Evolutionary conservation across 2,329 filamentous ascomycete species (phyloP).

Genomic region (Diaporthe ampelina): DNA sequence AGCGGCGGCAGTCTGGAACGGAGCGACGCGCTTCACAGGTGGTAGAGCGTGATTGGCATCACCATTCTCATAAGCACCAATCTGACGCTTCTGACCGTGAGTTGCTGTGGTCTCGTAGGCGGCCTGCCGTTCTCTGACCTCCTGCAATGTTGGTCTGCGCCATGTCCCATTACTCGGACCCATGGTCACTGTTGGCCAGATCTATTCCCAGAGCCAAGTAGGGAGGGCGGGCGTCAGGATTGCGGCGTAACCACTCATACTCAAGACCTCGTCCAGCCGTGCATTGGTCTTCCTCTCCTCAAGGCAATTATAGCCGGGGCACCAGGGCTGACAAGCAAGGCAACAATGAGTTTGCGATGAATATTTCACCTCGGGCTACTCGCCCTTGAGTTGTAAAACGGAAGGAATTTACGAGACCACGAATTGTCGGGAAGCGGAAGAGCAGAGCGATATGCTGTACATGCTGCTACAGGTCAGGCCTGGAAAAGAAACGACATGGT

Average conservation of each 20-base stretch:
- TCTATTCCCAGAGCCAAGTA: neutral
- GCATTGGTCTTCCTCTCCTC: neutral
- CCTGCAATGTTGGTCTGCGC: conserved; percentile 47
- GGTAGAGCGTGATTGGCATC: neutral
- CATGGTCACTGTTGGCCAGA: conserved; percentile 24
- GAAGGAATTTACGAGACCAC: neutral
- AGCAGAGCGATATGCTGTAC: neutral
- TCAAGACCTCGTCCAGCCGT: neutral
- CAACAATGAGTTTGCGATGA: neutral
- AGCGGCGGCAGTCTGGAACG: conserved; percentile 34
- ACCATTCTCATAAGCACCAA: conserved; percentile 39
- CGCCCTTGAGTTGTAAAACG: neutral
- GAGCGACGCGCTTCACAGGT: conserved; percentile 28
- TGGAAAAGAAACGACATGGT: neutral
- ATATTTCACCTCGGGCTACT: neutral
- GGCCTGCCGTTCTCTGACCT: conserved; percentile 41
- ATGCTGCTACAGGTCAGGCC: neutral
- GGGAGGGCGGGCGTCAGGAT: neutral
- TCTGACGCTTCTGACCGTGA: conserved; percentile 47
- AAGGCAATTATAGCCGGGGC: neutral
- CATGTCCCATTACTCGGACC: conserved; percentile 41
- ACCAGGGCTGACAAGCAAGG: too few relatives aligned
- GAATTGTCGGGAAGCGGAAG: too few relatives aligned
- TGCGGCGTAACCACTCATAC: neutral
- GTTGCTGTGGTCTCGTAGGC: conserved; percentile 41